A percentile compares a stretch with the other conserved stretches of the same genome.
phyloP scores from a whole-genome alignment of 371 early-diverging fungal species.

The Apophysomyces sp. region DNA sequence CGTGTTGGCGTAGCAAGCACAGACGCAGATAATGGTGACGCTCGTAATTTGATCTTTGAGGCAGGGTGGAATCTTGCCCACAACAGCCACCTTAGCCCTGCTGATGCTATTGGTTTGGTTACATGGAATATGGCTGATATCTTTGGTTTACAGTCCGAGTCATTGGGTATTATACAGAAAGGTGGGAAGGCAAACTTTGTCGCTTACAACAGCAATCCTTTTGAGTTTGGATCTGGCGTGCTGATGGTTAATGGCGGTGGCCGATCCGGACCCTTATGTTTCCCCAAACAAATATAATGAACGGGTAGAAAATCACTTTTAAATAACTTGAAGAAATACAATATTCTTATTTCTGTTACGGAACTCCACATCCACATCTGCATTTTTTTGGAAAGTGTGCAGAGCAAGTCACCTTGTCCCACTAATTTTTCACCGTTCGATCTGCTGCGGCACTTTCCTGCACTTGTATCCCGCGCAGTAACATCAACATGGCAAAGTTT shows the following conservation, averaged over 20 bases:
- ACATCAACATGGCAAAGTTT: background rate
- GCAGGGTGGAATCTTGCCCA: constrained; percentile 60
- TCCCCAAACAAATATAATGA: constrained; percentile 30
- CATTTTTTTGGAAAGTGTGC: too few relatives aligned
- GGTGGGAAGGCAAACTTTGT: constrained; percentile 46
- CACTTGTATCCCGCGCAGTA: background rate
- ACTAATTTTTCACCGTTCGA: too few relatives aligned
- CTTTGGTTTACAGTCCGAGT: constrained; percentile 37
- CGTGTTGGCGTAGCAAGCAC: constrained; percentile 59
- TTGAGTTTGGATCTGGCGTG: constrained; percentile 60
- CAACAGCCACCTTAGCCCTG: constrained; percentile 31
- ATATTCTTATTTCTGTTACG: too few relatives aligned
- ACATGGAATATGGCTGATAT: constrained; percentile 78
- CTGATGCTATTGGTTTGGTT: constrained; percentile 70
- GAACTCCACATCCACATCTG: too few relatives aligned
- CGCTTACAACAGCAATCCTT: constrained; percentile 54
- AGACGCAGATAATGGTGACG: constrained; percentile 59
- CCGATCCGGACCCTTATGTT: constrained; percentile 43
- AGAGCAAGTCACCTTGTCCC: too few relatives aligned
- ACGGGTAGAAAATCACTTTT: too few relatives aligned
- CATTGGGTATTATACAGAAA: constrained; percentile 20
- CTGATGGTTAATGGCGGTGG: constrained; percentile 57
- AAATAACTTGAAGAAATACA: too few relatives aligned
- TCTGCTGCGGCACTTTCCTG: background rate
- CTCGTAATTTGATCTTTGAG: constrained; percentile 73